phyloP scores from a whole-genome alignment of 2,329 filamentous ascomycete genomes.

The Pseudocercospora musae region DNA sequence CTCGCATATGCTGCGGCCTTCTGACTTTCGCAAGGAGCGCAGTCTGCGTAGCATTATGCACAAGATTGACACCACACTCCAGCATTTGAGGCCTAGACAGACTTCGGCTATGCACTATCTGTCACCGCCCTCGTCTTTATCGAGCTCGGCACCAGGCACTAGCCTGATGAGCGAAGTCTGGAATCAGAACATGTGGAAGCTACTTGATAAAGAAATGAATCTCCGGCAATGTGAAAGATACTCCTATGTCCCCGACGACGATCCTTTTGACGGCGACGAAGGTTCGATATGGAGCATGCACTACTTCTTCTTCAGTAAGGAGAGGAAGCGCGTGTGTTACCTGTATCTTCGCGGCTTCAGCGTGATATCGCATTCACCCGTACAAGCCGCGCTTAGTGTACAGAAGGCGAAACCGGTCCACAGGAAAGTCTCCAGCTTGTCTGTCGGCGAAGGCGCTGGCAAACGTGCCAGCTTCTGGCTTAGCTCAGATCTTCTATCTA shows the following conservation, averaged over 20 bases:
- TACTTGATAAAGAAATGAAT: conserved; percentile 92
- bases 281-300: conserved; percentile 92
- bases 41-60: conserved; percentile 79
- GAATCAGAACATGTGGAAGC: conserved; percentile 86
- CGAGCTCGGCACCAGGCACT: conserved; percentile 27
- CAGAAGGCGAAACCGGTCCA: conserved; percentile 37
- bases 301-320: conserved; percentile 97
- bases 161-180: conserved; percentile 51
- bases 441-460: conserved; percentile 56
- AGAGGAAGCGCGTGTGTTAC: conserved; percentile 88
- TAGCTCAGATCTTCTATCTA: conserved; percentile 55
- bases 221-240: conserved; percentile 86
- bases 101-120: conserved; percentile 26
- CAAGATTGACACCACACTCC: conserved; percentile 80
- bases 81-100: conserved; percentile 68
- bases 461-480: conserved; percentile 91
- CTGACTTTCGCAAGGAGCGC: conserved; percentile 84
- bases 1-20: conserved; percentile 81
- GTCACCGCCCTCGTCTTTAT: conserved; percentile 22
- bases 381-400: conserved; percentile 43
- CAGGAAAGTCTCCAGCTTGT: conserved; percentile 30
- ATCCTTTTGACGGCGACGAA: conserved; percentile 88
- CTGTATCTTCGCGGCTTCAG: conserved; percentile 87
- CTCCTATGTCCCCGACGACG: conserved; percentile 82
- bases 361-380: conserved; percentile 64